Conservation (phyloP, 2,329 filamentous ascomycete genomes). For the Mycosphaerella arachidis region DNA sequence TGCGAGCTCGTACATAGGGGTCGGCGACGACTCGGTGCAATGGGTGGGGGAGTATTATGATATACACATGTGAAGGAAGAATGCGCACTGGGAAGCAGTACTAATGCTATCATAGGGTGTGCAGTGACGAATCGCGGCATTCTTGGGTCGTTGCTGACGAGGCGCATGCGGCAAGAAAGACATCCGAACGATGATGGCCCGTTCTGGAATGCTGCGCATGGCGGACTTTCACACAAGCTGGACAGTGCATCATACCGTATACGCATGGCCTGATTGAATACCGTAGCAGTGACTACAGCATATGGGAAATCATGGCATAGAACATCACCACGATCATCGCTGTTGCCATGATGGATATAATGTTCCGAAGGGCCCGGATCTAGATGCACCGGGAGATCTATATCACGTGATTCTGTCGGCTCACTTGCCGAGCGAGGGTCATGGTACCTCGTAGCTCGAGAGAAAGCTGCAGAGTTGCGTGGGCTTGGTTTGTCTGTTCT, state of each 20-base stretch:
- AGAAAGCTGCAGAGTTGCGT: neutral
- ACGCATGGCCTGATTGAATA: no score
- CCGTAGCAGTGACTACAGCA: no score
- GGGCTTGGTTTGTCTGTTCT: neutral
- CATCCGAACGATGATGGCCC: neutral
- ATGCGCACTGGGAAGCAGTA: neutral
- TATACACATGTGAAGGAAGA: neutral
- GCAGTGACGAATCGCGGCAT: neutral
- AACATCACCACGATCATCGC: no score
- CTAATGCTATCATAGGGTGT: neutral
- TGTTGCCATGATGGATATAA: no score
- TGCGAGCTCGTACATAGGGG: neutral
- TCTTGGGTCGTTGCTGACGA: neutral
- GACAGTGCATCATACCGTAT: no score
- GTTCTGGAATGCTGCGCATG: no score
- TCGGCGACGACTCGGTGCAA: neutral
- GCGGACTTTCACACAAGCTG: no score
- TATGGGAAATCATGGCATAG: no score
- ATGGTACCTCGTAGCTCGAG: neutral
- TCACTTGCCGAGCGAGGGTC: neutral
- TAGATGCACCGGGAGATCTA: neutral
- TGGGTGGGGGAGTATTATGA: neutral
- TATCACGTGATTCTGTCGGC: neutral
- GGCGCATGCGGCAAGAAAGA: neutral
- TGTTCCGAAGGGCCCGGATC: no score